These are phyloP conservation scores for Suillus subalutaceus DNA, from an alignment of 768 basidiomycete species.

Conservation along the genomic window DNA sequence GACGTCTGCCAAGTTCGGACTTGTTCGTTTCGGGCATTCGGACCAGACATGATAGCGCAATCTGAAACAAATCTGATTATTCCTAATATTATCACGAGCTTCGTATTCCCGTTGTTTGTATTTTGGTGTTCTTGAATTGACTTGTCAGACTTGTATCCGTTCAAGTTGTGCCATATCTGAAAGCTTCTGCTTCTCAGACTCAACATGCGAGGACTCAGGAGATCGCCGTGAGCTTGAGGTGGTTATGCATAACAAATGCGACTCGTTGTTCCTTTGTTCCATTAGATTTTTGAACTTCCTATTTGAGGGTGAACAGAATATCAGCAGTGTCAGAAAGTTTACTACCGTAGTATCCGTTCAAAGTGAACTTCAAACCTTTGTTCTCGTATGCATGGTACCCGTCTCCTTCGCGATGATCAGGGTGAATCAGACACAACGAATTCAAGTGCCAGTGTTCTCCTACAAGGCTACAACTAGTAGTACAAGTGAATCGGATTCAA, in stretches of 20 bases:
- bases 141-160: too few relatives aligned
- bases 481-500: not conserved
- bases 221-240: too few relatives aligned
- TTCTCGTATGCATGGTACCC: not conserved
- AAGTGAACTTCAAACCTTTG: not conserved
- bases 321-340: not conserved
- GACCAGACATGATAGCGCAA: too few relatives aligned
- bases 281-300: not conserved
- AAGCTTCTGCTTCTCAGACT: too few relatives aligned
- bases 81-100: too few relatives aligned
- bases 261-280: not conserved
- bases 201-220: too few relatives aligned
- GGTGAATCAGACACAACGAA: not conserved
- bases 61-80: too few relatives aligned
- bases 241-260: not conserved
- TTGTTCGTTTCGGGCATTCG: too few relatives aligned
- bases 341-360: not conserved
- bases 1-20: too few relatives aligned
- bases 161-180: too few relatives aligned
- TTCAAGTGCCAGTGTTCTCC: not conserved
- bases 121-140: too few relatives aligned
- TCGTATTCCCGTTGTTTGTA: too few relatives aligned
- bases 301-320: not conserved
- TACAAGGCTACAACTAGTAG: not conserved
- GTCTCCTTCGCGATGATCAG: conserved; percentile 6